A percentile compares a stretch with the other conserved stretches of the same genome.
Evolutionary conservation across 139 green algal species (phyloP).

Genomic region (Penium margaritaceum): DNA sequence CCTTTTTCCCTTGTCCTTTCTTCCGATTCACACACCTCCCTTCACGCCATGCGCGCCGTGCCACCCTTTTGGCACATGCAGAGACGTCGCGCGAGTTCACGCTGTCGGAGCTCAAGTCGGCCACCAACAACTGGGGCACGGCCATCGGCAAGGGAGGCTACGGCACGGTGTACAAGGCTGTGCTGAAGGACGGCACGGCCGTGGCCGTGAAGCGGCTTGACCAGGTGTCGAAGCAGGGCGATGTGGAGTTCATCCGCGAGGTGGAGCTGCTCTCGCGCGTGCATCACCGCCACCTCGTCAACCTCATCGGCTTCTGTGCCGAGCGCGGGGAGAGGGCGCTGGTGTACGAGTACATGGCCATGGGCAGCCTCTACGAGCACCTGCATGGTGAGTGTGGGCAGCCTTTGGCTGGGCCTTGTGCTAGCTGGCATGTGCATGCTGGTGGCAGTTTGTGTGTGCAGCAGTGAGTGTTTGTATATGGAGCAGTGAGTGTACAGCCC

Average conservation of each 20-base stretch:
- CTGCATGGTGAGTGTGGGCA: conserved; percentile 30
- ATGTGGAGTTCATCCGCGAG: conserved; percentile 57
- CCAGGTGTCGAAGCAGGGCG: conserved; percentile 42
- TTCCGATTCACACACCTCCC: no score
- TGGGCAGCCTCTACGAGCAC: conserved; percentile 27
- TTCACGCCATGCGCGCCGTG: no score
- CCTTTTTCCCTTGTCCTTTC: no score
- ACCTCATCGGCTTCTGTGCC: conserved; percentile 50
- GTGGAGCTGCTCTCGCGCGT: conserved; percentile 45
- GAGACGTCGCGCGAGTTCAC: conserved; percentile 1
- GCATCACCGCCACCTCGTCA: conserved; percentile 48
- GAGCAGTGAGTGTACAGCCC: no score
- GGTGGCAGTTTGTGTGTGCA: no score
- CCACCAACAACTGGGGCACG: conserved; percentile 34
- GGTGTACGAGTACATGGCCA: conserved; percentile 40
- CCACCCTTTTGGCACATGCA: background rate
- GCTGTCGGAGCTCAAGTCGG: conserved; percentile 31
- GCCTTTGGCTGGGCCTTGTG: no score
- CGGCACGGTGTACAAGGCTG: conserved; percentile 36
- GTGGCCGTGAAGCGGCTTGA: conserved; percentile 37
- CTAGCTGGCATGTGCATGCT: no score
- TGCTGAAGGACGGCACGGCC: conserved; percentile 25
- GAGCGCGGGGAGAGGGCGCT: conserved; percentile 39
- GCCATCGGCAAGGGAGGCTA: conserved; percentile 38
- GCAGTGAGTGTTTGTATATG: no score